Base-by-base conservation (phyloP, 768 basidiomycete species). In the Hygrocybe punicea region DNA sequence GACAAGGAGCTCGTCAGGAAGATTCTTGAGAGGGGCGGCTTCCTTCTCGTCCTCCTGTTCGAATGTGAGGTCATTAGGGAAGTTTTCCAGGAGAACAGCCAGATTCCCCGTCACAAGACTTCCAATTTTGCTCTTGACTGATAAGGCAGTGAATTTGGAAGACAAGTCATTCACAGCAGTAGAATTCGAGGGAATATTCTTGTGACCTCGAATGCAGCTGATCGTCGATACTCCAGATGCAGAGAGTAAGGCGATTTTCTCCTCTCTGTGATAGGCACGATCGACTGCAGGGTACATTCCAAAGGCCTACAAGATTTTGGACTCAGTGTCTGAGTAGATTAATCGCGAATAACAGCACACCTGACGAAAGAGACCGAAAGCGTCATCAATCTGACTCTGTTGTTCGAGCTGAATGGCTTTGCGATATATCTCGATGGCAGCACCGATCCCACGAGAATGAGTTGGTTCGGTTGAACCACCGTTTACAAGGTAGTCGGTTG, bases 1-100 rank as follows among this genome's bases (percentile, higher is more conserved):
- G 33, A 91, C 72, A 29, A 96, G 63, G 10, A 96, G 64, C 68
- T 97, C 94, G 35, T 88, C 83, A 6, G 94, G 94, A 8, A 96
- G 70, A 2, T 68, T 64, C 46, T 78, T 77, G 16, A 97, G 63
- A 11, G 80, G 77, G 0, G 82, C 72, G 1, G 79, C 79, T 56
- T 80, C 74, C 42, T 72, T 73, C 65, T 93, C 89, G 51, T 87
- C 80, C 65, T 89, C 86, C 0, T 88, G 86, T 47, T 81, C 75
- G 65, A 95, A 94, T 4, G 67, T 65, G 49, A 87, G 69, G 16
- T 74, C 62, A 2, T 63, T 53, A 1, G 83, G 79, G 63, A 87
- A 88, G 0, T 53, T 62, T 19, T 70, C 70, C 35, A 90, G 57
- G 42, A 89, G 58, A 14, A 62, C 71, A 19, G 79, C 80, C 16